These are phyloP conservation scores for Cutaneotrichosporon sp. DNA, from an alignment of 1,284 basidiomycete genomes.

Conservation along the genomic window DNA sequence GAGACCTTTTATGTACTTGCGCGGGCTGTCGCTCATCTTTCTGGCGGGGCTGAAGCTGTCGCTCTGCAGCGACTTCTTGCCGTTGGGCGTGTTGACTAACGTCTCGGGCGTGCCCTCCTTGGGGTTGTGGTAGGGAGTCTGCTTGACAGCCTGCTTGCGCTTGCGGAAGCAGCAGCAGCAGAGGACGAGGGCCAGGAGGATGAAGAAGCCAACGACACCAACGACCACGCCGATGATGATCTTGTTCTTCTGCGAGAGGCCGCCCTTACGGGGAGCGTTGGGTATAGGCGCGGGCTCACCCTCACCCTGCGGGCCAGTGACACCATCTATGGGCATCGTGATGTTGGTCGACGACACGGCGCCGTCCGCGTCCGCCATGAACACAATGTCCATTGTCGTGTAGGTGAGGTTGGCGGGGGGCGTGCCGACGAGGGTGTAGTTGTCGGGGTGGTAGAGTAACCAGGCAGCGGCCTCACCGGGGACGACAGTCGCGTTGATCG, in stretches of 20 bases:
- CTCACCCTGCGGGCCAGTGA: slow-evolving; percentile 20
- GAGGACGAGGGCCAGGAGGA: slow-evolving; percentile 43
- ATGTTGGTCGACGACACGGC: slow-evolving; percentile 36
- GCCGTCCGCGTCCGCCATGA: slow-evolving; percentile 31
- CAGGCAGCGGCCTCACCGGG: slow-evolving; percentile 49
- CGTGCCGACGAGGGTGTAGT: slow-evolving; percentile 48
- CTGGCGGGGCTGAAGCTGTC: slow-evolving; percentile 1
- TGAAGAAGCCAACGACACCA: slow-evolving; percentile 29
- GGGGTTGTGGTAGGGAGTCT: neutral
- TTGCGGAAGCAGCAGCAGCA: slow-evolving; percentile 46
- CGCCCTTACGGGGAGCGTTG: slow-evolving; percentile 21
- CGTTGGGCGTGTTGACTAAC: slow-evolving; percentile 8
- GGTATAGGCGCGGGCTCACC: slow-evolving; percentile 31
- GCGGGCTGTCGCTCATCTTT: slow-evolving; percentile 8
- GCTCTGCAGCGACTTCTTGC: slow-evolving; percentile 10
- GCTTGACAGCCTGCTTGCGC: slow-evolving; percentile 20
- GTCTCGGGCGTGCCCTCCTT: slow-evolving; percentile 15
- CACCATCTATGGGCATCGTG: slow-evolving; percentile 35
- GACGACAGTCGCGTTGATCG: slow-evolving; percentile 40
- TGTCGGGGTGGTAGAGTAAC: slow-evolving; percentile 50
- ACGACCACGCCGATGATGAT: slow-evolving; percentile 51
- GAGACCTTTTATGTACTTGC: slow-evolving; percentile 10
- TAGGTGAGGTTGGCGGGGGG: slow-evolving; percentile 37
- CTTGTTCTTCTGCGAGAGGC: slow-evolving; percentile 43
- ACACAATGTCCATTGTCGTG: slow-evolving; percentile 40